Percentiles rank a stretch among this genome's conserved stretches.
phyloP scores from a whole-genome alignment of 2,329 filamentous ascomycete genomes.

The Fusarium begoniae region DNA sequence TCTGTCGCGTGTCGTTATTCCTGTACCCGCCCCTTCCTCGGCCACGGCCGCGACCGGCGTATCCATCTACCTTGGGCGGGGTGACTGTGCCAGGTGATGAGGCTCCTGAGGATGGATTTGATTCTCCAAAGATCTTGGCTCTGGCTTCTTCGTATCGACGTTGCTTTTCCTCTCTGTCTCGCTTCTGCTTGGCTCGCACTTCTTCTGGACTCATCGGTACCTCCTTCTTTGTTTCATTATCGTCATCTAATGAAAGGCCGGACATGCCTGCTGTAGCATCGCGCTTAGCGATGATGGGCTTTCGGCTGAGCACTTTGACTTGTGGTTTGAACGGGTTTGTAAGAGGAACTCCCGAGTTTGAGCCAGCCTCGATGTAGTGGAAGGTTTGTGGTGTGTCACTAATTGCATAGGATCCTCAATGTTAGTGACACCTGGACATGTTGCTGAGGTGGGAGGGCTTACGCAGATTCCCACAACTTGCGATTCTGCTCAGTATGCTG shows the following conservation, averaged over 20 bases:
- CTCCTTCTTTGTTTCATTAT: conserved; percentile 70
- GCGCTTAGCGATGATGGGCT: conserved; percentile 71
- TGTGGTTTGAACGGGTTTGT: conserved; percentile 78
- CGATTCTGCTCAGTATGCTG: conserved; percentile 85
- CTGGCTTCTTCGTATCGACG: conserved; percentile 88
- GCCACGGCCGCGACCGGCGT: conserved; percentile 55
- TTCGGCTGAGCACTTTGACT: conserved; percentile 86
- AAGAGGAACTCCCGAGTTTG: conserved; percentile 61
- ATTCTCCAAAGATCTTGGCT: conserved; percentile 84
- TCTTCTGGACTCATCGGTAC: conserved; percentile 77
- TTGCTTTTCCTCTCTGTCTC: conserved; percentile 88
- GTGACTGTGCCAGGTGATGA: conserved; percentile 70
- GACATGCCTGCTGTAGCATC: conserved; percentile 62
- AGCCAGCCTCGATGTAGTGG: conserved; percentile 76
- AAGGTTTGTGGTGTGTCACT: conserved; percentile 80
- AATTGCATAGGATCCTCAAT: conserved; percentile 13
- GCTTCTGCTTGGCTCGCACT: conserved; percentile 78
- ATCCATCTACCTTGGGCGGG: conserved; percentile 59
- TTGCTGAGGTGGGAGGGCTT: conserved; percentile 45
- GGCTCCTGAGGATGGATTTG: conserved; percentile 62
- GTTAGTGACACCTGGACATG: conserved; percentile 10
- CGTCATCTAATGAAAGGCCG: conserved; percentile 56
- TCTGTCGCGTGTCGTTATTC: conserved; percentile 44
- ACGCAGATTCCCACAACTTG: conserved; percentile 91
- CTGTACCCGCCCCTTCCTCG: conserved; percentile 53